Percentiles rank a stretch among this genome's conserved stretches.
phyloP scores from a whole-genome alignment of 176 grass and related monocot genomes.

The Paspalum vaginatum region DNA sequence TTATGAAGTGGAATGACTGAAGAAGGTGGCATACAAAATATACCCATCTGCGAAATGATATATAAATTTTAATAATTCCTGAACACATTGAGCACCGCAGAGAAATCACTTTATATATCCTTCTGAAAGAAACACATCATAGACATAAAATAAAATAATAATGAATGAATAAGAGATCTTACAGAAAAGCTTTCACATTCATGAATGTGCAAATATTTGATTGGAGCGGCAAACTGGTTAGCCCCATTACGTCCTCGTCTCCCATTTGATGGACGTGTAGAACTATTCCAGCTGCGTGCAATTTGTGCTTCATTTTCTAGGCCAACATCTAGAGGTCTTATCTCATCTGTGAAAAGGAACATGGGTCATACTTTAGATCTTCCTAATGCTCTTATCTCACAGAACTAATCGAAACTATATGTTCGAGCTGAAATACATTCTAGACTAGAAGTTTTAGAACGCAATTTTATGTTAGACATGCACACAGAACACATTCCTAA shows the following conservation, averaged over 20 bases:
- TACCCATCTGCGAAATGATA: slow-evolving; percentile 76
- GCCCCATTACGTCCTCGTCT: slow-evolving; percentile 72
- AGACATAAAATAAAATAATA: slow-evolving; percentile 17
- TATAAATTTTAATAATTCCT: background rate
- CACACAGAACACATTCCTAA: background rate
- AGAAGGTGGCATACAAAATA: slow-evolving; percentile 96
- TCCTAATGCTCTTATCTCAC: slow-evolving; percentile 9
- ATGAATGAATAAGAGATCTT: slow-evolving; percentile 44
- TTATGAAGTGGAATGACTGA: slow-evolving; percentile 98
- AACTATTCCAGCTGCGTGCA: slow-evolving; percentile 69
- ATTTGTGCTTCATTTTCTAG: slow-evolving; percentile 87
- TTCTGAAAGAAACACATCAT: background rate
- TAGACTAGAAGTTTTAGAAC: slow-evolving; percentile 5
- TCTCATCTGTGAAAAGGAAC: slow-evolving; percentile 67
- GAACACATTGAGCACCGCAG: background rate
- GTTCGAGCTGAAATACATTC: slow-evolving; percentile 13
- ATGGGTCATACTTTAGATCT: slow-evolving; percentile 20
- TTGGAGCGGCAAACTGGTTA: slow-evolving; percentile 59
- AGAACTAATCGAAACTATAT: slow-evolving; percentile 10
- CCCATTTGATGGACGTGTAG: slow-evolving; percentile 61
- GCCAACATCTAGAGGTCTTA: slow-evolving; percentile 83
- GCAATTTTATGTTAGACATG: slow-evolving; percentile 8
- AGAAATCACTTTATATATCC: background rate
- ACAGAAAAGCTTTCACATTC: slow-evolving; percentile 94
- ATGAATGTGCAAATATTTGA: slow-evolving; percentile 94